These are phyloP conservation scores for Boechera stricta DNA, from an alignment of 345 rosid genomes.

Conservation along the genomic window DNA sequence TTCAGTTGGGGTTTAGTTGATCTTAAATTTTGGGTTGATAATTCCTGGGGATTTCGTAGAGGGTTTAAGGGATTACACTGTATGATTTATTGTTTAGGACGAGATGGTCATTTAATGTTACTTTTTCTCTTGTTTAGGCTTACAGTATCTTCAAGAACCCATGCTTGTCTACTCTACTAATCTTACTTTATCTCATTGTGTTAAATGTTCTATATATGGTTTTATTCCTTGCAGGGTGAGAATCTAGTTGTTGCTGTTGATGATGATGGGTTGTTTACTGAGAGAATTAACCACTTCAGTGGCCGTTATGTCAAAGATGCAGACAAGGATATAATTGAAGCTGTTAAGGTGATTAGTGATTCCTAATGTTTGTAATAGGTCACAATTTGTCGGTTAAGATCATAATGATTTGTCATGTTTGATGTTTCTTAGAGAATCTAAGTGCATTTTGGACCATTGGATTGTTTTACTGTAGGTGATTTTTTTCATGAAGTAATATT, in stretches of 20 bases:
- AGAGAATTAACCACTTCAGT: conserved; percentile 70
- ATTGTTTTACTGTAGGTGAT: neutral
- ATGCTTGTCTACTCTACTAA: conserved; percentile 8
- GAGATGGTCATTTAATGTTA: conserved; percentile 2
- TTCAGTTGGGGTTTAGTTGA: conserved; percentile 23
- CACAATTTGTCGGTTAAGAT: neutral
- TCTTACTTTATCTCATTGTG: conserved; percentile 16
- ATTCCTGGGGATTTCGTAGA: conserved; percentile 13
- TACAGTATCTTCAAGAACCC: conserved; percentile 13
- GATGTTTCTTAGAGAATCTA: conserved; percentile 20
- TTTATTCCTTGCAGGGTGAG: conserved; percentile 63
- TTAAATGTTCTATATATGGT: conserved; percentile 1
- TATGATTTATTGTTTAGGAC: conserved; percentile 7
- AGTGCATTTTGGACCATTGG: conserved; percentile 16
- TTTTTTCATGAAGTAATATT: neutral
- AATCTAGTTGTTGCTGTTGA: conserved; percentile 88
- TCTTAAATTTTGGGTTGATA: conserved; percentile 17
- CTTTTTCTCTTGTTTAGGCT: conserved; percentile 27
- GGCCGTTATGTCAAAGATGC: conserved; percentile 91
- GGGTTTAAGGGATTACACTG: conserved; percentile 10
- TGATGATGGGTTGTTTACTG: conserved; percentile 90
- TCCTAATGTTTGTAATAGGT: conserved; percentile 6
- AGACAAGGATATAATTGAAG: conserved; percentile 85
- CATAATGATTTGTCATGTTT: conserved; percentile 11
- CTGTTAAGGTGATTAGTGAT: conserved; percentile 69